Base-by-base conservation (phyloP, 2,329 filamentous ascomycete species). In the Xylariomycetidae sp. region DNA sequence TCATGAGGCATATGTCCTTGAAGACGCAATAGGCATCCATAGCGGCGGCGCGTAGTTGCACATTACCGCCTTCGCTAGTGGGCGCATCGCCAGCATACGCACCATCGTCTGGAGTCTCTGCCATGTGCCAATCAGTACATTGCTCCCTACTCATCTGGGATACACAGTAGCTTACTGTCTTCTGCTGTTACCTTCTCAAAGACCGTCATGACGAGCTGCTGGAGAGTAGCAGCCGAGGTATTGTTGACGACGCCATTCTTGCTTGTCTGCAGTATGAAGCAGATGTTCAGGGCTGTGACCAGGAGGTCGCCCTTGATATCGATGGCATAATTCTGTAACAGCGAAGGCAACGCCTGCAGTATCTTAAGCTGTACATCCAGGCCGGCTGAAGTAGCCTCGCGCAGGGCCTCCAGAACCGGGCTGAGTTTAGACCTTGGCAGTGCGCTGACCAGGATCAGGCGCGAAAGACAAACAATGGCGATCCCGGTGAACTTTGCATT, bases 331-430 rank as follows among this genome's bases (percentile, higher is more conserved):
- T 95, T 94, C 47, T 95, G 89, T 16, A 96, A 64, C 22, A 98
- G 62, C 2, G 88, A 86, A 4, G 92, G 92, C 12, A 98, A 64
- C 1, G 88, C 87, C 58, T 98, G 92, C 10, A 98, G 67, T 32
- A 96, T 92, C 60, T 96, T 96, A 46, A 98, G 76, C 55, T 98
- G 92, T 3, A 95, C 84, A 62, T 98, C 92, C 38, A 95, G 64
- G 10, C 77, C 68, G 54, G 86, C 82, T 58, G 68, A 88, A 46
- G 85, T 83, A 30, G 85, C 89, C 56, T 95, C 85, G 55, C 82
- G 82, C 47, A 98, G 72, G 6, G 89, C 88, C 52, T 93, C 85
- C 3, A 98, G 71, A 10, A 95, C 83, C 57, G 95, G 88, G 54
- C 81, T 82, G 34, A 98, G 66, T 46, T 87, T 81, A 34, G 82